Percentiles rank a stretch among this genome's conserved stretches.
Evolutionary conservation across 2,329 filamentous ascomycete genomes (phyloP).

Genomic region (Fusarium chlamydosporum): DNA sequence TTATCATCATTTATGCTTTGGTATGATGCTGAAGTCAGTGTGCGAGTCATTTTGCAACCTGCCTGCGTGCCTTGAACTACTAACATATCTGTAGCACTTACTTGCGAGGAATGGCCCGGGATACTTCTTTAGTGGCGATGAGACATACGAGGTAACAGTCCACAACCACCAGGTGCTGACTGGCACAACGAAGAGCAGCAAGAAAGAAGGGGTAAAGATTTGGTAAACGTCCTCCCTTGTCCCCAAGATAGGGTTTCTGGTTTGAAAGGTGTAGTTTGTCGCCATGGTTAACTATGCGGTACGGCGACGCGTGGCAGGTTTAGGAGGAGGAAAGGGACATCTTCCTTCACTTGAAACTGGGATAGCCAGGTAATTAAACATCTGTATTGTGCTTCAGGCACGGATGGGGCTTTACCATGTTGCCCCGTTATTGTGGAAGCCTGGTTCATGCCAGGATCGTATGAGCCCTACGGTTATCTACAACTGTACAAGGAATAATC

Average conservation of each 20-base stretch:
- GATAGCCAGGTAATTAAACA: neutral
- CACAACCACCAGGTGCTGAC: conserved; percentile 23
- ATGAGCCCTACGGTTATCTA: neutral
- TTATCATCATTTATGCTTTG: no score
- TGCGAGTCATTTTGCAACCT: no score
- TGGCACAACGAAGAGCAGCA: conserved; percentile 19
- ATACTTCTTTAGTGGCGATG: conserved; percentile 51
- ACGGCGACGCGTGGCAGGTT: no score
- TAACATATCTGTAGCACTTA: conserved; percentile 25
- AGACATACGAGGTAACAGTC: conserved; percentile 28
- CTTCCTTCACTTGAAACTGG: neutral
- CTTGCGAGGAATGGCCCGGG: conserved; percentile 54
- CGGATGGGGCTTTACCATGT: no score
- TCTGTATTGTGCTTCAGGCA: neutral
- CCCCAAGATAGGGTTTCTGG: no score
- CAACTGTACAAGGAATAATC: no score
- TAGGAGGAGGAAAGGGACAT: neutral
- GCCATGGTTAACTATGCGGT: neutral
- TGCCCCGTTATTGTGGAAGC: neutral
- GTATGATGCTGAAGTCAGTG: no score
- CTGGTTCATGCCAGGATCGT: neutral
- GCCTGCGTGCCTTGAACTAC: no score
- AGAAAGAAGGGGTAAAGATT: neutral
- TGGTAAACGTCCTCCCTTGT: neutral
- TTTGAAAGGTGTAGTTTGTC: neutral